phyloP scores from a whole-genome alignment of 2,329 filamentous ascomycete species.

The Aspergillus proliferans region DNA sequence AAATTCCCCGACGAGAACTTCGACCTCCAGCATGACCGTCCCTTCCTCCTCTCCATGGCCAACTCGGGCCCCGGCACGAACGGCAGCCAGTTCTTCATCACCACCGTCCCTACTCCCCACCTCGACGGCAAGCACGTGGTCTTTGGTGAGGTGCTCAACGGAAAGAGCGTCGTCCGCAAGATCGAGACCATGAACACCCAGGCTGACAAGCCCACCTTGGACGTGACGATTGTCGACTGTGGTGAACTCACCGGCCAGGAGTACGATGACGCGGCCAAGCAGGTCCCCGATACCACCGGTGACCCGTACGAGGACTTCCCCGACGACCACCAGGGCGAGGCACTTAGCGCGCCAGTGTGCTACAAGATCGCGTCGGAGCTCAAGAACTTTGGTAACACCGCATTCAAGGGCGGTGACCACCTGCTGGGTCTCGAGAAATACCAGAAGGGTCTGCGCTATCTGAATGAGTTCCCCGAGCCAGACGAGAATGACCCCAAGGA shows the following conservation, averaged over 20 bases:
- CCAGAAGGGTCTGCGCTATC: conserved; percentile 82
- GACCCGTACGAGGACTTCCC: conserved; percentile 95
- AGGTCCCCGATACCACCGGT: conserved; percentile 70
- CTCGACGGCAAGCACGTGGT: conserved; percentile 96
- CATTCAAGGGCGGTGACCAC: conserved; percentile 75
- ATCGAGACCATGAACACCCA: conserved; percentile 78
- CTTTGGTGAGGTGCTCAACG: conserved; percentile 87
- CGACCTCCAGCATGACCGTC: conserved; percentile 79
- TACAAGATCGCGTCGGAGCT: conserved; percentile 75
- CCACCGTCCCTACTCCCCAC: conserved; percentile 89
- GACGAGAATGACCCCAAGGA: conserved; percentile 64
- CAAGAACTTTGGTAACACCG: conserved; percentile 87
- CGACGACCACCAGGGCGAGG: conserved; percentile 63
- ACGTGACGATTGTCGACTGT: conserved; percentile 73
- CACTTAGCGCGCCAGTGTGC: conserved; percentile 61
- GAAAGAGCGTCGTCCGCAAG: conserved; percentile 83
- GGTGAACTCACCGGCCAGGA: conserved; percentile 73
- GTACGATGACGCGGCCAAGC: conserved; percentile 60
- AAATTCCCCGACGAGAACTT: conserved; percentile 99
- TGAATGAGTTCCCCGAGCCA: conserved; percentile 73
- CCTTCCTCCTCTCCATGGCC: conserved; percentile 94
- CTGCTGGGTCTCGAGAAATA: conserved; percentile 78
- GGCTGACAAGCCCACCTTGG: conserved; percentile 69
- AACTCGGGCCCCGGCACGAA: conserved; percentile 95
- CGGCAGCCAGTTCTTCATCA: conserved; percentile 97